Percentiles rank a stretch among this genome's conserved stretches.
Evolutionary conservation across 768 basidiomycete species (phyloP).

Genomic region (Rhizopogon sp.): DNA sequence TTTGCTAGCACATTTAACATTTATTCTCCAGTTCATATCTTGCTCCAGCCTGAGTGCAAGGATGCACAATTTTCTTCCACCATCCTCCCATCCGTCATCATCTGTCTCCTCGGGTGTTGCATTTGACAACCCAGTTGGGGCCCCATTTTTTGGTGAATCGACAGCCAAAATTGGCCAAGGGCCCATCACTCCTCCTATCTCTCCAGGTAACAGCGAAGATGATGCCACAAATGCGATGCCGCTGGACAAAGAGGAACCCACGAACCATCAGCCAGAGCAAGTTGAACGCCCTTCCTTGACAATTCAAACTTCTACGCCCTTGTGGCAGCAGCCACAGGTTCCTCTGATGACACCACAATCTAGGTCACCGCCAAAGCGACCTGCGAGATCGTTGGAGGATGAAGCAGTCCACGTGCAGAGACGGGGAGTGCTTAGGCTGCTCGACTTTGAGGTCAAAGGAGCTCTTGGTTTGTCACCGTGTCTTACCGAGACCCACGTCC

Average conservation of each 20-base stretch:
- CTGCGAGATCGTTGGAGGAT: conserved; percentile 61
- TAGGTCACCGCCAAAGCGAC: conserved; percentile 28
- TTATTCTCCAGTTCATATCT: conserved; percentile 2
- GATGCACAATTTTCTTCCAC: conserved; percentile 22
- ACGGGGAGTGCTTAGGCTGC: conserved; percentile 53
- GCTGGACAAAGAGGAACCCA: conserved; percentile 10
- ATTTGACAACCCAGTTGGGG: neutral
- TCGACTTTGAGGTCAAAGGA: conserved; percentile 79
- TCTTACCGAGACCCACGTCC: neutral
- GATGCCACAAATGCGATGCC: conserved; percentile 13
- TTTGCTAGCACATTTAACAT: neutral
- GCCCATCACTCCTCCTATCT: conserved; percentile 71
- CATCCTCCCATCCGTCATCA: conserved; percentile 14
- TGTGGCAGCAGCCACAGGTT: conserved; percentile 6
- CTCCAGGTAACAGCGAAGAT: conserved; percentile 48
- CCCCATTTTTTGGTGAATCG: conserved; percentile 31
- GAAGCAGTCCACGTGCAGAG: conserved; percentile 60
- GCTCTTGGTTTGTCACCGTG: conserved; percentile 52
- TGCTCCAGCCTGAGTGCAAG: neutral
- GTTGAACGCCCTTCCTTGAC: conserved; percentile 1
- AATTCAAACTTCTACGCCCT: conserved; percentile 6
- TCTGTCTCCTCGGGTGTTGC: conserved; percentile 9
- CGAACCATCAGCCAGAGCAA: conserved; percentile 7
- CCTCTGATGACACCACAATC: conserved; percentile 1
- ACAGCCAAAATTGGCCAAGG: conserved; percentile 44